Percentiles rank a stretch among this genome's conserved stretches.
phyloP scores from a whole-genome alignment of 176 grass and related monocot species.

The Musa acuminata region DNA sequence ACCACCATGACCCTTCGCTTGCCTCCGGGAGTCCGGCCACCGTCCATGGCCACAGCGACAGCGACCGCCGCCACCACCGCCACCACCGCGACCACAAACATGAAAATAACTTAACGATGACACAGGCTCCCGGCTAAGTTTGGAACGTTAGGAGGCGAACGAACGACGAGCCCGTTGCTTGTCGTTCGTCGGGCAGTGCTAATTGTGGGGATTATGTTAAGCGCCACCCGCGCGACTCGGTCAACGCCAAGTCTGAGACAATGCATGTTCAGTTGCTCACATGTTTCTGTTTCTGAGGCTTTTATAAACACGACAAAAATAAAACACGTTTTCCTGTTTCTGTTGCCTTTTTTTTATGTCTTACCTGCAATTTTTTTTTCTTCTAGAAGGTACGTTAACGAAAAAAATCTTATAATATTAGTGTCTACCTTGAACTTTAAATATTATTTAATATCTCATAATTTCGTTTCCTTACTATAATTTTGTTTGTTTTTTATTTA shows the following conservation, averaged over 20 bases:
- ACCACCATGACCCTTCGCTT: constrained; percentile 71
- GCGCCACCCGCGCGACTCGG: not conserved
- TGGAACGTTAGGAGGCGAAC: not conserved
- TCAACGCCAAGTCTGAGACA: not conserved
- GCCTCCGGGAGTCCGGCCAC: not conserved
- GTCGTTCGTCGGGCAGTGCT: not conserved
- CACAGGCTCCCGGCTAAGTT: not conserved
- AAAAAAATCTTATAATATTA: too few species aligned
- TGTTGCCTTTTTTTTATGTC: too few species aligned
- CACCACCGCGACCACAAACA: not conserved
- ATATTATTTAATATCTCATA: too few species aligned
- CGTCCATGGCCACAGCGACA: constrained; percentile 7
- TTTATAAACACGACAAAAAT: not conserved
- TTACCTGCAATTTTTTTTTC: too few species aligned
- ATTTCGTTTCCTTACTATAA: too few species aligned
- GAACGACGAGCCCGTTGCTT: not conserved
- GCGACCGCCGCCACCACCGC: not conserved
- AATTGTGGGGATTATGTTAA: not conserved
- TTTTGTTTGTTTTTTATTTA: too few species aligned
- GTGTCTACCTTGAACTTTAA: too few species aligned
- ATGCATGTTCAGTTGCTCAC: not conserved
- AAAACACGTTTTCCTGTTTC: too few species aligned
- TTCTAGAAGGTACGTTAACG: too few species aligned
- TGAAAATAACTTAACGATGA: not conserved
- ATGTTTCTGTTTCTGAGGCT: not conserved